Evolutionary conservation across 2,329 filamentous ascomycete genomes (phyloP).

Genomic region (Alternaria arborescens): DNA sequence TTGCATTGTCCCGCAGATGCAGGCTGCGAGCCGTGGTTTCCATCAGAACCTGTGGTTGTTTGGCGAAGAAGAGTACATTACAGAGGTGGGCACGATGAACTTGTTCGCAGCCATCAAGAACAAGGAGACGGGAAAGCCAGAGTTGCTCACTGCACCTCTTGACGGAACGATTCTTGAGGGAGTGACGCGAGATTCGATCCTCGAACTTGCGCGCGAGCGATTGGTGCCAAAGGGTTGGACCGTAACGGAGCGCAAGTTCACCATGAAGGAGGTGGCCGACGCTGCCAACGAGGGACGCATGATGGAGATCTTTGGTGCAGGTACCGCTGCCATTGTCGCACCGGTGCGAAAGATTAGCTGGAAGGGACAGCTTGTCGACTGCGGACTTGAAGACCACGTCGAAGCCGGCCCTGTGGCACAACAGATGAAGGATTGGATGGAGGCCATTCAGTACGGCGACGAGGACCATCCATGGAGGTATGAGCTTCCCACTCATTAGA

Average conservation of each 20-base stretch:
- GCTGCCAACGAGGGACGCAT: conserved; percentile 85
- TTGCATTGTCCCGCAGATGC: conserved; percentile 93
- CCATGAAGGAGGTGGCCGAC: conserved; percentile 84
- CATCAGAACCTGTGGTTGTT: conserved; percentile 99
- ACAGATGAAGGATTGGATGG: conserved; percentile 96
- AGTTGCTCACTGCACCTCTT: conserved; percentile 92
- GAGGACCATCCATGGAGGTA: conserved; percentile 87
- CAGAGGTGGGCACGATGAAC: conserved; percentile 99
- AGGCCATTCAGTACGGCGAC: conserved; percentile 93
- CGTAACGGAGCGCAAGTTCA: conserved; percentile 87
- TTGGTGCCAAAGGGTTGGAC: conserved; percentile 88
- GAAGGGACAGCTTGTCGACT: conserved; percentile 81
- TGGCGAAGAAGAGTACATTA: conserved; percentile 92
- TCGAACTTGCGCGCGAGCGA: conserved; percentile 84
- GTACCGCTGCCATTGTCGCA: conserved; percentile 92
- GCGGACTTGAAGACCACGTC: conserved; percentile 79
- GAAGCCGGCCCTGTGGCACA: conserved; percentile 88
- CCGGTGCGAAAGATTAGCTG: conserved; percentile 90
- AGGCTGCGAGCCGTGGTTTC: conserved; percentile 89
- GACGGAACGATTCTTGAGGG: conserved; percentile 97
- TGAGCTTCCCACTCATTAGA: conserved; percentile 30
- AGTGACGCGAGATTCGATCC: conserved; percentile 89
- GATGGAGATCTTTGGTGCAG: conserved; percentile 91
- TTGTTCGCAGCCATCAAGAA: conserved; percentile 88
- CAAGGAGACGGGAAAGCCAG: conserved; percentile 87